A percentile compares a stretch with the other conserved stretches of the same genome.
Conservation (phyloP, 345 rosid genomes). For the Sonneratia caseolaris region DNA sequence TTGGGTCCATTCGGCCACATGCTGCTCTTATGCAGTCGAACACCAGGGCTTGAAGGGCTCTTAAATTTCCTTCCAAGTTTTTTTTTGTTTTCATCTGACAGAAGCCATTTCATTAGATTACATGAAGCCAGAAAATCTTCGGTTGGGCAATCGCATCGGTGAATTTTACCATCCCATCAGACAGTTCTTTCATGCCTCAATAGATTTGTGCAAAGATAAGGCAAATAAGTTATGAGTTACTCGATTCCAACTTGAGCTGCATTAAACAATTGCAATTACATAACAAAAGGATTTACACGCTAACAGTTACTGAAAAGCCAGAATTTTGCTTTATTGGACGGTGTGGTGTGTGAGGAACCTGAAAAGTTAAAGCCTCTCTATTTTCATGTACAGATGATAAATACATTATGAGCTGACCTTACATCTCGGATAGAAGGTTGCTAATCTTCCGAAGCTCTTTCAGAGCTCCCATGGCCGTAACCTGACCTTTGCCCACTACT, state of each 20-base stretch:
- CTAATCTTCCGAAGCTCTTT: slow-evolving; percentile 92
- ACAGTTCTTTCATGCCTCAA: no score
- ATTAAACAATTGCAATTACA: background rate
- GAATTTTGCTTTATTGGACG: background rate
- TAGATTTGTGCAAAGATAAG: background rate
- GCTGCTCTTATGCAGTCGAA: no score
- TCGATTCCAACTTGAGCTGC: background rate
- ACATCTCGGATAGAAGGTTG: slow-evolving; percentile 80
- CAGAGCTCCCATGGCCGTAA: slow-evolving; percentile 72
- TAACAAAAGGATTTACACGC: background rate
- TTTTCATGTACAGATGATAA: background rate
- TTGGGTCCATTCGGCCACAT: background rate
- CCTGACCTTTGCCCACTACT: slow-evolving; percentile 82
- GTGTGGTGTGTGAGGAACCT: background rate
- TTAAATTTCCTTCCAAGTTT: no score
- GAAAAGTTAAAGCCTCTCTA: background rate
- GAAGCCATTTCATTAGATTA: no score
- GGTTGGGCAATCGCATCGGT: no score
- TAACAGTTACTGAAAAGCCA: background rate
- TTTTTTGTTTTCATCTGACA: no score
- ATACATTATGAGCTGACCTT: slow-evolving; percentile 15
- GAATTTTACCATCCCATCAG: no score
- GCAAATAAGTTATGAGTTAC: background rate
- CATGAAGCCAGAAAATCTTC: no score
- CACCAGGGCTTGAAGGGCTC: no score